These are phyloP conservation scores for Plenodomus biglobosus DNA, from an alignment of 2,329 filamentous ascomycete genomes.

Conservation along the genomic window DNA sequence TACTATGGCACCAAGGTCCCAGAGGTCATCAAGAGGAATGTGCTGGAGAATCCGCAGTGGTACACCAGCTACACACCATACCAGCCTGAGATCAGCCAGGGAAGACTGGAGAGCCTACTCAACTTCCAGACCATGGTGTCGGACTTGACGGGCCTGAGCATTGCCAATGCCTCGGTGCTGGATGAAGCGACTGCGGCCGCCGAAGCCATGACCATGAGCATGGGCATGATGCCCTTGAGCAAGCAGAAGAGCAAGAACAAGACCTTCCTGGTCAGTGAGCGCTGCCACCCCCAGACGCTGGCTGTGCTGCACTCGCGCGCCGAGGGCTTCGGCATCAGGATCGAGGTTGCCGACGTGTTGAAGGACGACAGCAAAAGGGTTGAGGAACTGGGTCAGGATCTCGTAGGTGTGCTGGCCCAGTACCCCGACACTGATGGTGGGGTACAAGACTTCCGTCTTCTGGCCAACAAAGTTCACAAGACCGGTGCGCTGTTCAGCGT, in stretches of 20 bases:
- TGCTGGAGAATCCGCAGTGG: constrained; percentile 92
- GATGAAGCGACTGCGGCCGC: constrained; percentile 92
- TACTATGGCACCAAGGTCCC: constrained; percentile 88
- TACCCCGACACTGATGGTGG: constrained; percentile 89
- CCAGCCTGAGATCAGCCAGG: constrained; percentile 96
- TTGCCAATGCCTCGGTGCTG: constrained; percentile 86
- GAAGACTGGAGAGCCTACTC: constrained; percentile 83
- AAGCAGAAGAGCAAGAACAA: constrained; percentile 75
- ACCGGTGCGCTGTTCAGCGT: constrained; percentile 79
- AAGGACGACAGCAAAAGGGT: constrained; percentile 65
- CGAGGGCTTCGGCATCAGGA: constrained; percentile 84
- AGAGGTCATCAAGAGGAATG: constrained; percentile 87
- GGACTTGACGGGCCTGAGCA: constrained; percentile 82
- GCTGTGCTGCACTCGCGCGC: constrained; percentile 82
- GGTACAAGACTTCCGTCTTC: constrained; percentile 69
- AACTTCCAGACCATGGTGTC: constrained; percentile 95
- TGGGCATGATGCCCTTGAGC: constrained; percentile 71
- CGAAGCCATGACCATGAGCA: constrained; percentile 91
- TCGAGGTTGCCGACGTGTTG: constrained; percentile 72
- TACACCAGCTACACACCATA: constrained; percentile 98
- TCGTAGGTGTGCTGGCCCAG: constrained; percentile 90
- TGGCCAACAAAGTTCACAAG: constrained; percentile 77
- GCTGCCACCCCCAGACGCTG: constrained; percentile 82
- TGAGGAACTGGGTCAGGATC: constrained; percentile 72
- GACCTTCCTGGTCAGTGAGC: constrained; percentile 79